A percentile compares a stretch with the other conserved stretches of the same genome.
phyloP scores from a whole-genome alignment of 108 stramenopile species.

The Skeletonema grethae region DNA sequence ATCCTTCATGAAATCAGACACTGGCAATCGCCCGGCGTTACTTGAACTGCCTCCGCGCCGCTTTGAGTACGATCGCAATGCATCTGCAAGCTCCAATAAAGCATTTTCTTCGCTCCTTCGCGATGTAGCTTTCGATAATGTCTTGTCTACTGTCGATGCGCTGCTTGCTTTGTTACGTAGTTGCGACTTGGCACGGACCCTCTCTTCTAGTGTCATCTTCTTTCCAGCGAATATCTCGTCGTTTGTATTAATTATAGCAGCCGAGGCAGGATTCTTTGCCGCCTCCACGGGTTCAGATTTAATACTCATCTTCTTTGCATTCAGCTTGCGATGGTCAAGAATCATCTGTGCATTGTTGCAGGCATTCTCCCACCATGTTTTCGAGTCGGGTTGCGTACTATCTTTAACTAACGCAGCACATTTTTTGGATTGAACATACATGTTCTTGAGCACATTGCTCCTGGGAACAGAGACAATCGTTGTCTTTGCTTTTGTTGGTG shows the following conservation, averaged over 20 bases:
- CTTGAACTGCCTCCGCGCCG: constrained; percentile 1
- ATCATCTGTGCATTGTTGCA: background rate
- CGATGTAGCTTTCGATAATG: background rate
- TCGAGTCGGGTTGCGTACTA: background rate
- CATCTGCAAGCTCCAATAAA: constrained; percentile 25
- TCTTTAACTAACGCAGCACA: background rate
- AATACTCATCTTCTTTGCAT: background rate
- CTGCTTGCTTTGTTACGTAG: background rate
- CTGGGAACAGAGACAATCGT: background rate
- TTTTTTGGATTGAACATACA: constrained; percentile 13
- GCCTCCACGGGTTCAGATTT: background rate
- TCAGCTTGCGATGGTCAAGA: constrained; percentile 6
- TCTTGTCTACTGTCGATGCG: background rate
- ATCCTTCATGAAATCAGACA: constrained; percentile 17
- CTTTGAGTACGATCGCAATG: constrained; percentile 14
- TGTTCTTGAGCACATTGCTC: constrained; percentile 13
- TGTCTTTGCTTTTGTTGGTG: constrained; percentile 5
- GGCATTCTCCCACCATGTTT: constrained; percentile 9
- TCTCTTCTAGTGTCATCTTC: constrained; percentile 24
- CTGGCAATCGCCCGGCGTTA: background rate
- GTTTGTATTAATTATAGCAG: background rate
- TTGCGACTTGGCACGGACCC: constrained; percentile 10
- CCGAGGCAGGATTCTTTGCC: background rate
- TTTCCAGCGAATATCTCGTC: background rate
- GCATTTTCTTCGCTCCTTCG: constrained; percentile 6